Evolutionary conservation across 1,139 yeast genomes (phyloP).

Genomic region (Saccharomyces uvarum): DNA sequence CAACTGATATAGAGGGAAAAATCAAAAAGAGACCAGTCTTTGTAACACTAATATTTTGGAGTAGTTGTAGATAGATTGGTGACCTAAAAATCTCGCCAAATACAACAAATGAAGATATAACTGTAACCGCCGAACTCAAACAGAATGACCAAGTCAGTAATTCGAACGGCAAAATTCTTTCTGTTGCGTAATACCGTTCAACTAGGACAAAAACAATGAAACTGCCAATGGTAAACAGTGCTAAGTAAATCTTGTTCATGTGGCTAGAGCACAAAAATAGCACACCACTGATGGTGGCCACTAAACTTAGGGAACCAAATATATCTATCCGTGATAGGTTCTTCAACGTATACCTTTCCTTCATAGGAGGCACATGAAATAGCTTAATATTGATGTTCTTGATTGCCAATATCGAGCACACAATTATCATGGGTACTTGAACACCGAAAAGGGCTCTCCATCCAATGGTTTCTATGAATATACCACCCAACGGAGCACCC

Average conservation of each 20-base stretch:
- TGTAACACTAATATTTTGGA: constrained; percentile 44
- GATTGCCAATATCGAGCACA: constrained; percentile 34
- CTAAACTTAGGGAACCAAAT: constrained; percentile 60
- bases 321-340: constrained; percentile 62
- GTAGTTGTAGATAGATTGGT: constrained; percentile 48
- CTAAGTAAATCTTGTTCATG: constrained; percentile 15
- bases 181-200: constrained; percentile 27
- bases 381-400: constrained; percentile 27
- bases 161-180: constrained; percentile 29
- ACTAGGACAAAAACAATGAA: constrained; percentile 21
- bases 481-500: constrained; percentile 71
- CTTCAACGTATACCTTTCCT: constrained; percentile 34
- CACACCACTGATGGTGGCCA: constrained; percentile 44
- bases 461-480: constrained; percentile 62
- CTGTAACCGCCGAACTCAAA: constrained; percentile 23
- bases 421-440: constrained; percentile 57
- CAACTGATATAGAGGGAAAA: constrained; percentile 42
- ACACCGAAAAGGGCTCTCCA: constrained; percentile 64
- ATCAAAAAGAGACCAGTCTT: constrained; percentile 45
- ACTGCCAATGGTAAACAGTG: constrained; percentile 14
- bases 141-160: constrained; percentile 28
- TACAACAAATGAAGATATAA: constrained; percentile 26
- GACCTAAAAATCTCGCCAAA: constrained; percentile 41
- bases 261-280: constrained; percentile 37
- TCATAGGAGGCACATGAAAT: constrained; percentile 31